These are phyloP conservation scores for Kwoniella mangroviensis DNA, from an alignment of 768 basidiomycete genomes.

Conservation along the genomic window DNA sequence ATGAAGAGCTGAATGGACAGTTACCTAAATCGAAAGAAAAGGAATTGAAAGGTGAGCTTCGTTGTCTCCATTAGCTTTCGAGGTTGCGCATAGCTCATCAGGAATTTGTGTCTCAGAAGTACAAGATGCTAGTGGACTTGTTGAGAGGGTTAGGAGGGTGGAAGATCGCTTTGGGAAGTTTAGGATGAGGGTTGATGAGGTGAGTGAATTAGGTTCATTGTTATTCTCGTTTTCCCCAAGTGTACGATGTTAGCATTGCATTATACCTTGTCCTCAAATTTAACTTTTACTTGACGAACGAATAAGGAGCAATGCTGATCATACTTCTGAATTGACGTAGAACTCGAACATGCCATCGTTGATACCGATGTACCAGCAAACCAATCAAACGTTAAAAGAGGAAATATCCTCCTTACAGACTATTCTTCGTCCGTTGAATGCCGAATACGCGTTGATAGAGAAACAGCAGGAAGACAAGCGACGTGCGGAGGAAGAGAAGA, in stretches of 20 bases:
- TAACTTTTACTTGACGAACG: too few relatives aligned
- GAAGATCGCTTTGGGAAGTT: constrained; percentile 22
- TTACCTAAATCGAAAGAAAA: background rate
- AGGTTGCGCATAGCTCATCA: background rate
- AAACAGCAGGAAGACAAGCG: constrained; percentile 16
- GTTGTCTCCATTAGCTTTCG: background rate
- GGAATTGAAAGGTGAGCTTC: constrained; percentile 4
- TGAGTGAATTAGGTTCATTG: constrained; percentile 7
- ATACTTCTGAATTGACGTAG: background rate
- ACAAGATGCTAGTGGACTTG: constrained; percentile 16
- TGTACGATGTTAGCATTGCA: too few relatives aligned
- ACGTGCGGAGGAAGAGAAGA: constrained; percentile 20
- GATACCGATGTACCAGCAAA: constrained; percentile 24
- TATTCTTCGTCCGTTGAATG: constrained; percentile 6
- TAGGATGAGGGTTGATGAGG: constrained; percentile 22
- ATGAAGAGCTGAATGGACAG: constrained; percentile 40
- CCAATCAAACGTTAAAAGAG: constrained; percentile 20
- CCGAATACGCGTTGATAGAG: constrained; percentile 13
- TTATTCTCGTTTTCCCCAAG: too few relatives aligned
- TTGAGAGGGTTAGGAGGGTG: constrained; percentile 14
- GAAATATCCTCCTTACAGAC: constrained; percentile 23
- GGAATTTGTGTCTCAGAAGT: constrained; percentile 10
- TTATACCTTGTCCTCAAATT: too few relatives aligned
- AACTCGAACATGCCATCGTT: constrained; percentile 18
- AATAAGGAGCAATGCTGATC: too few relatives aligned